Evolutionary conservation across 306 rosid genomes (phyloP), one percentile per base, ranked within the genome.

Genomic region (Vachellia collinsii): DNA sequence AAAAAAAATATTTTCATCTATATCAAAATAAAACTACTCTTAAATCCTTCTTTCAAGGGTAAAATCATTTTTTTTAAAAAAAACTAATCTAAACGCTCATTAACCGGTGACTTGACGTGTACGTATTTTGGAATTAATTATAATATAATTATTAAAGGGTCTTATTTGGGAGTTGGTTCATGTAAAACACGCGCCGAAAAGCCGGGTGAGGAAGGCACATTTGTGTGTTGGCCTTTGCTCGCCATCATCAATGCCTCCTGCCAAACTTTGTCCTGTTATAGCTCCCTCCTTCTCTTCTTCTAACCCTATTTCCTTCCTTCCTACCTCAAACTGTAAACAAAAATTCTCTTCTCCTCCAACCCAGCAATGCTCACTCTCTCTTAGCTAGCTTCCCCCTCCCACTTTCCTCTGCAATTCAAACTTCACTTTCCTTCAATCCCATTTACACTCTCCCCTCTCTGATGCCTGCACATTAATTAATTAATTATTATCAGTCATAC

Each of bases 221-320:
- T 29, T 29, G 20, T 11, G 12, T 25, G 53, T 14, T 42, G 17
- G 70, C 81, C 87, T 70, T 66, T 81, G 88, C 92, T 88, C 89
- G 85, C 82, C 81, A 84, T 90, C 87, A 81, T 37, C 37, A 77
- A 86, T 88, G 88, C 59, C 81, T 74, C 23, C 89, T 87, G 97
- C 89, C 87, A 84, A 88, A 85, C 86, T 90, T 74, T 93, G 96
- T 93, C 92, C 88, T 86, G 50, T 79, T 88, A 56, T 80, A 78
- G 83, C 81, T 81, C 59, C 67, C 56, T 66, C 70, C 84, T 56
- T 81, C 74, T 81, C 75, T 63, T 77, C n/a, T n/a, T 29, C 34
- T 29, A 29, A 37, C 42, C 53, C 77, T 67, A 42, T 11, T 22
- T 58, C 64, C 34, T 17, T 51, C 22, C 22, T 13, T 58, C 64